phyloP scores from a whole-genome alignment of 176 grass and related monocot genomes.

The Cenchrus purpureus region DNA sequence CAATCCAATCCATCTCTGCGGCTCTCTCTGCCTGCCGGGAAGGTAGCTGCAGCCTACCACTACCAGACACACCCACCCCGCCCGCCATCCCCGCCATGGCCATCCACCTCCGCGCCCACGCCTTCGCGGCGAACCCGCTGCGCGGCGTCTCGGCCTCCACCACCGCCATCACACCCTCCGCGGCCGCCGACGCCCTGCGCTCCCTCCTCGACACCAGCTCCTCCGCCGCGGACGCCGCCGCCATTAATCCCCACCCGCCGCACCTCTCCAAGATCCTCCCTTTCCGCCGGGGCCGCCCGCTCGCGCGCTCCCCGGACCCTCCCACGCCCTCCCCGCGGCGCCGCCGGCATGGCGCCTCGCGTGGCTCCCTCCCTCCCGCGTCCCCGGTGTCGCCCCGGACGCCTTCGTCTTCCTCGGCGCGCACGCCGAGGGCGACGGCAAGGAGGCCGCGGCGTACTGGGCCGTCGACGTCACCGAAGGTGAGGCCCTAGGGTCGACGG shows the following conservation, averaged over 20 bases:
- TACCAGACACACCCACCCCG: background rate
- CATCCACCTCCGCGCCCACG: slow-evolving; percentile 65
- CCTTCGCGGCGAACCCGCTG: slow-evolving; percentile 86
- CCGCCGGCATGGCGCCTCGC: slow-evolving; percentile 65
- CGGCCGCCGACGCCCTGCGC: slow-evolving; percentile 56
- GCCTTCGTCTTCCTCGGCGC: slow-evolving; percentile 86
- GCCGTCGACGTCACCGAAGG: slow-evolving; percentile 62
- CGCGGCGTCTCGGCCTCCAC: slow-evolving; percentile 46
- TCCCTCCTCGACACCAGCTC: slow-evolving; percentile 48
- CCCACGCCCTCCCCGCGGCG: background rate
- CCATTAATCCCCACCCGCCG: background rate
- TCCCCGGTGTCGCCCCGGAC: slow-evolving; percentile 40
- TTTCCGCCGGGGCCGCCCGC: slow-evolving; percentile 76
- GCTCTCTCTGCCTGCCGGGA: background rate
- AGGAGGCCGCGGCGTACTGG: slow-evolving; percentile 64
- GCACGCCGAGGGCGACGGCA: slow-evolving; percentile 35
- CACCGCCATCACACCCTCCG: slow-evolving; percentile 32
- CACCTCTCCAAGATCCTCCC: slow-evolving; percentile 63
- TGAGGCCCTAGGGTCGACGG: slow-evolving; percentile 32
- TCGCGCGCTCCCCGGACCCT: slow-evolving; percentile 55
- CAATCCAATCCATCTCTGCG: background rate
- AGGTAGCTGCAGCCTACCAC: background rate
- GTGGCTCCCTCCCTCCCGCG: slow-evolving; percentile 63
- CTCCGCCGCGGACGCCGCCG: background rate
- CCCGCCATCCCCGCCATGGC: slow-evolving; percentile 58